Evolutionary conservation across 306 rosid species (phyloP), one percentile per base, ranked within the genome.

Genomic region (Lathyrus sativus): DNA sequence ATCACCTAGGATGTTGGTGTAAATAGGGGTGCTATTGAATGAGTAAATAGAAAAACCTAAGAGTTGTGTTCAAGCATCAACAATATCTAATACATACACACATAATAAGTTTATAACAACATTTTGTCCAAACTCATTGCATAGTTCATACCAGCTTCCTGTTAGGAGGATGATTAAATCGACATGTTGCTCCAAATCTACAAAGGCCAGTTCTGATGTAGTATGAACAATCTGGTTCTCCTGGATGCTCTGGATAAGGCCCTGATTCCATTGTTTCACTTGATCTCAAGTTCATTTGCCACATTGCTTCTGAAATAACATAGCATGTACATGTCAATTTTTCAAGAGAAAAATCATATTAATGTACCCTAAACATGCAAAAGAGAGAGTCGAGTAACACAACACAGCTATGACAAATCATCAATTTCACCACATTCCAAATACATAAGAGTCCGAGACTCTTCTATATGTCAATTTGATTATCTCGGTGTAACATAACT

Each of bases 91-190:
- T 64, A 19, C 63, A 15, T n/a, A 18, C 67, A 15, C n/a, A 18
- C 24, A 43, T 22, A 35, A 61, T 38, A 19, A 44, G 62, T 19
- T 41, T 57, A 56, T 45, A 64, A 73, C 48, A 24, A 65, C 48
- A 57, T 59, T 14, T 61, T 67, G 28, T 65, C 22, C 12, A 72
- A 65, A 46, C 70, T 72, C 22, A 77, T 26, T 70, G 63, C 56
- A 78, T 49, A 77, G 80, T 61, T 68, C 67, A 77, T 88, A 92
- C 98, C 96, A 92, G 88, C 76, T 83, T 91, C 79, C 98, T 83
- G 77, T 92, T 89, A 42, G 96, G 98, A 38, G 98, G 98, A 70
- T 92, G 98, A 80, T 92, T 92, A 75, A 89, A 92, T 73, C 96
- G 87, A 77, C 98, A 92, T 43, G 98, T 88, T n/a, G 83, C 84